These are phyloP conservation scores for Hygrophila difformis DNA, from an alignment of 257 asterid genomes.

Conservation along the genomic window DNA sequence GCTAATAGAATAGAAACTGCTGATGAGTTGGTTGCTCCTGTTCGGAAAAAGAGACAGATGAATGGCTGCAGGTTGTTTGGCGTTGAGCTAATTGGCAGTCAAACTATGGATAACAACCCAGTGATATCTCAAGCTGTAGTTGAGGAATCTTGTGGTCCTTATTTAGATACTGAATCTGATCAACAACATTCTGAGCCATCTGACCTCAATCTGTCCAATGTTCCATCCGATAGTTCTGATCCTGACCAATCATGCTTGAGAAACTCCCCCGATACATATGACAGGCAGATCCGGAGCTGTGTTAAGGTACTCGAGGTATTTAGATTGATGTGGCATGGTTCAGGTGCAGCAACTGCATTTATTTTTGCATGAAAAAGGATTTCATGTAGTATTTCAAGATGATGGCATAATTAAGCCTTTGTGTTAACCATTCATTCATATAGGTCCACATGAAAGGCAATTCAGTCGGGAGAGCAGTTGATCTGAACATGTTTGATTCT, in stretches of 20 bases:
- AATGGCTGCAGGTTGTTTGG: slow-evolving; percentile 88
- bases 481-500: slow-evolving; percentile 63
- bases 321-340: too few relatives aligned
- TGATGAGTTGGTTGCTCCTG: slow-evolving; percentile 43
- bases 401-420: too few relatives aligned
- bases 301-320: slow-evolving; percentile 86
- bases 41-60: slow-evolving; percentile 58
- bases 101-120: slow-evolving; percentile 38
- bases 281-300: slow-evolving; percentile 72
- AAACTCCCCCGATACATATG: slow-evolving; percentile 53
- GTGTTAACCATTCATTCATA: slow-evolving; percentile 1
- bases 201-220: slow-evolving; percentile 39
- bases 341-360: too few relatives aligned
- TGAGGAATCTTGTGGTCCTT: slow-evolving; percentile 43
- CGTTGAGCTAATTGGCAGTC: slow-evolving; percentile 54
- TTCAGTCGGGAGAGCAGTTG: slow-evolving; percentile 96
- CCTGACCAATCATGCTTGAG: slow-evolving; percentile 67
- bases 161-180: slow-evolving; percentile 38
- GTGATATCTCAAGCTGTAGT: slow-evolving; percentile 29
- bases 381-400: too few relatives aligned
- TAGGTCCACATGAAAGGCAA: slow-evolving; percentile 96
- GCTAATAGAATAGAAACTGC: slow-evolving; percentile 34
- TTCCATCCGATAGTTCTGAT: slow-evolving; percentile 59
- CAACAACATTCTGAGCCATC: slow-evolving; percentile 64
- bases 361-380: too few relatives aligned